These are phyloP conservation scores for Alisma plantagoaquatica DNA, from an alignment of 106 monocot species.

Conservation along the genomic window DNA sequence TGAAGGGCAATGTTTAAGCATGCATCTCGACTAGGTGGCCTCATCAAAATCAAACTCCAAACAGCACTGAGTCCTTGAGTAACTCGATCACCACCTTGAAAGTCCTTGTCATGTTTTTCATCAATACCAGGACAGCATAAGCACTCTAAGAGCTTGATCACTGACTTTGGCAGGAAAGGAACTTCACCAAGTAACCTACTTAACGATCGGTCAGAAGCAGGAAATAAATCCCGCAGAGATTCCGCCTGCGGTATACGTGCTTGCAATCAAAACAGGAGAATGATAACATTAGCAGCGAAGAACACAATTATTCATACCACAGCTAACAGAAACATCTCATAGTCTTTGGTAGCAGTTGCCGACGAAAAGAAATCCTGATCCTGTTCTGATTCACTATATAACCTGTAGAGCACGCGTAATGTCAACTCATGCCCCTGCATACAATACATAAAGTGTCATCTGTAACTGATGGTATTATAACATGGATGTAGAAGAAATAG, in stretches of 20 bases:
- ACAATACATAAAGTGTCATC: no score
- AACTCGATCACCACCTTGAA: conserved; percentile 70
- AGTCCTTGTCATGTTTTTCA: conserved; percentile 55
- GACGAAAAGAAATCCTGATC: conserved; percentile 95
- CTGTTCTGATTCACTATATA: conserved; percentile 84
- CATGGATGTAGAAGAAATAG: no score
- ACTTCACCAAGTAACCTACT: conserved; percentile 77
- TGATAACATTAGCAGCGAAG: background rate
- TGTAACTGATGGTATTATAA: no score
- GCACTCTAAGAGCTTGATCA: conserved; percentile 59
- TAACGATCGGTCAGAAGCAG: conserved; percentile 89
- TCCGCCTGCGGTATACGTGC: conserved; percentile 39
- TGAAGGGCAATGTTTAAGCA: conserved; percentile 89
- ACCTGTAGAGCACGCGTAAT: conserved; percentile 75
- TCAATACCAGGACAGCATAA: conserved; percentile 59
- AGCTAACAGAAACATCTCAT: conserved; percentile 82
- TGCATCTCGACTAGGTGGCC: conserved; percentile 70
- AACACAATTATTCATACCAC: conserved; percentile 33
- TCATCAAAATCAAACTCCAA: conserved; percentile 76
- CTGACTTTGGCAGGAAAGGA: conserved; percentile 66
- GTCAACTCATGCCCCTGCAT: conserved; percentile 96
- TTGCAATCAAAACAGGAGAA: background rate
- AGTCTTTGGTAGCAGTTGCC: conserved; percentile 79
- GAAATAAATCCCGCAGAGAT: conserved; percentile 67
- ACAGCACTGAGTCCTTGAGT: conserved; percentile 93